A percentile compares a stretch with the other conserved stretches of the same genome.
Evolutionary conservation across 1,139 yeast genomes (phyloP).

Genomic region (Scheffersomyces segobiensis): DNA sequence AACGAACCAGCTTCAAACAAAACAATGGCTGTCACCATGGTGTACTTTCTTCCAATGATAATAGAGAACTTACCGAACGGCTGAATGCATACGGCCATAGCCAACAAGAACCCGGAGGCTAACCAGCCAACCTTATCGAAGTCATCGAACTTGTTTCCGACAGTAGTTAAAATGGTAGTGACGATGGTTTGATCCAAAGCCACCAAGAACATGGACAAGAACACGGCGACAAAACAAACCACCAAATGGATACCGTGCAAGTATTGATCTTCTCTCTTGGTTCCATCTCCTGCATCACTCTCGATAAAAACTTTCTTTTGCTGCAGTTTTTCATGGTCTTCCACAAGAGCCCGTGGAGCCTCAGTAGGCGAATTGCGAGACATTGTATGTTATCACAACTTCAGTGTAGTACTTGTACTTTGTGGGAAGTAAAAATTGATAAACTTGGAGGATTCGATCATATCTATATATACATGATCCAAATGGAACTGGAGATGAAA

Average conservation of each 20-base stretch:
- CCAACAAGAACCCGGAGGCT: slow-evolving; percentile 26
- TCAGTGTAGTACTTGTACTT: not conserved
- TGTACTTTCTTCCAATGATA: slow-evolving; percentile 21
- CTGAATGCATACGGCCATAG: slow-evolving; percentile 36
- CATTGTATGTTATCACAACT: not conserved
- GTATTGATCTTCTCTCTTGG: slow-evolving; percentile 37
- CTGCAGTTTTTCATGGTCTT: not conserved
- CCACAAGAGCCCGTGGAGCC: not conserved
- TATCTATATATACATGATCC: too few species aligned
- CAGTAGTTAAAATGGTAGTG: slow-evolving; percentile 34
- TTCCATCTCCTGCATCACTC: slow-evolving; percentile 46
- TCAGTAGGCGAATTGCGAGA: not conserved
- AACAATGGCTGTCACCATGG: slow-evolving; percentile 20
- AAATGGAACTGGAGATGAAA: not conserved
- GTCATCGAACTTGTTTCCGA: slow-evolving; percentile 37
- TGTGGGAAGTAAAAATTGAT: not conserved
- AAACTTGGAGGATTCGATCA: not conserved
- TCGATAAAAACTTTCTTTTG: slow-evolving; percentile 21
- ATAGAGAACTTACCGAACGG: slow-evolving; percentile 35
- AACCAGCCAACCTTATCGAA: slow-evolving; percentile 29
- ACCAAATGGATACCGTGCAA: slow-evolving; percentile 29
- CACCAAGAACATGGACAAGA: slow-evolving; percentile 34
- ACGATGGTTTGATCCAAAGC: slow-evolving; percentile 47
- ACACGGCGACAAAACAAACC: slow-evolving; percentile 27
- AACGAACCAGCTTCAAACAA: slow-evolving; percentile 31